Percentiles rank a stretch among this genome's conserved stretches.
Conservation (phyloP, 305 asterid genomes). For the Stenogyne calaminthoides region DNA sequence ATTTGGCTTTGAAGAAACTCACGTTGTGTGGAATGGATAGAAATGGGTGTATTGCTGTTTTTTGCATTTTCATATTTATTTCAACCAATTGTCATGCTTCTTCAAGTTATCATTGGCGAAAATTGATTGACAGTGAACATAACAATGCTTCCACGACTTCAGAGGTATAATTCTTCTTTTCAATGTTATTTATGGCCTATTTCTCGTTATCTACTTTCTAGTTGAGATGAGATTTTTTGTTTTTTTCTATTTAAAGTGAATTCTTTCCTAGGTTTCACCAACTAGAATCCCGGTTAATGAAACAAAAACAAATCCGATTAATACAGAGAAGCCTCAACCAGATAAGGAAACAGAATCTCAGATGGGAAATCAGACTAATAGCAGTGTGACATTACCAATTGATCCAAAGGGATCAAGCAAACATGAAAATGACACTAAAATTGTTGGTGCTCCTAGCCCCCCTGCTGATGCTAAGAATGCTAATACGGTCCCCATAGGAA, state of each 20-base stretch:
- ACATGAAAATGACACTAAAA: slow-evolving; percentile 17
- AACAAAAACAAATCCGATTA: slow-evolving; percentile 29
- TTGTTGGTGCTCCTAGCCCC: slow-evolving; percentile 27
- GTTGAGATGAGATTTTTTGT: neutral
- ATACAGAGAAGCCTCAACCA: slow-evolving; percentile 31
- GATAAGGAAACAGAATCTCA: slow-evolving; percentile 30
- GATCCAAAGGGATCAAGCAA: slow-evolving; percentile 31
- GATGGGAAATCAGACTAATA: slow-evolving; percentile 30
- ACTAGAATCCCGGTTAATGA: slow-evolving; percentile 38
- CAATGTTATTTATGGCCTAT: neutral
- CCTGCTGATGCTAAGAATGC: slow-evolving; percentile 26
- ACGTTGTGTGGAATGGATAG: slow-evolving; percentile 35
- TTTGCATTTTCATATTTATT: slow-evolving; percentile 30
- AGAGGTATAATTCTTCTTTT: slow-evolving; percentile 35
- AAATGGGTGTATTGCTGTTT: slow-evolving; percentile 24
- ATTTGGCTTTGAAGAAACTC: slow-evolving; percentile 3
- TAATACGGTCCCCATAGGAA: slow-evolving; percentile 12
- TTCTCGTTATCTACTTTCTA: neutral
- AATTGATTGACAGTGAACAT: slow-evolving; percentile 27
- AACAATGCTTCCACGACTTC: slow-evolving; percentile 30
- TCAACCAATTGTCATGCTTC: slow-evolving; percentile 38
- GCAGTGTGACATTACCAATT: slow-evolving; percentile 22
- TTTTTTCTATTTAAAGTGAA: slow-evolving; percentile 11
- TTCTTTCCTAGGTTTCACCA: slow-evolving; percentile 43
- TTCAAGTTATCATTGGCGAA: slow-evolving; percentile 25